Evolutionary conservation across 176 grass and related monocot species (phyloP).

Genomic region (Areca catechu): DNA sequence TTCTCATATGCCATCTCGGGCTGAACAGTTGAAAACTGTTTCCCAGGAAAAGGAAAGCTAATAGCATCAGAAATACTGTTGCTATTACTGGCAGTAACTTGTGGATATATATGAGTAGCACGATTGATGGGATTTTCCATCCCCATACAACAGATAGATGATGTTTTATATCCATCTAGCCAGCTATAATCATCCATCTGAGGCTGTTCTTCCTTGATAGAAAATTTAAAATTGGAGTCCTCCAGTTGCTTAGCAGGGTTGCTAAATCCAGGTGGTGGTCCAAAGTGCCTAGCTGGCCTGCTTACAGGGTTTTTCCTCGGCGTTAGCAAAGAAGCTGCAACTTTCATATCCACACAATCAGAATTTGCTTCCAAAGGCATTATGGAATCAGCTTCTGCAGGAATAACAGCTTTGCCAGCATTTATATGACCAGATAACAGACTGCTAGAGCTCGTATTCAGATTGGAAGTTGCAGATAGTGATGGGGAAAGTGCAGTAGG

Average conservation of each 20-base stretch:
- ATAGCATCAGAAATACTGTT: slow-evolving; percentile 22
- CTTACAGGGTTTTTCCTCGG: slow-evolving; percentile 70
- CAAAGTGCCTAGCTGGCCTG: slow-evolving; percentile 54
- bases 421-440: slow-evolving; percentile 29
- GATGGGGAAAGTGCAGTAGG: slow-evolving; percentile 21
- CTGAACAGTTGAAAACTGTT: slow-evolving; percentile 31
- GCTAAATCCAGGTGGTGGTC: slow-evolving; percentile 80
- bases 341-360: slow-evolving; percentile 28
- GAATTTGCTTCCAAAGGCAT: slow-evolving; percentile 25
- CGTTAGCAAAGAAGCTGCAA: slow-evolving; percentile 28
- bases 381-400: slow-evolving; percentile 44
- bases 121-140: slow-evolving; percentile 22
- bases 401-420: slow-evolving; percentile 28
- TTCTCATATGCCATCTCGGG: slow-evolving; percentile 22
- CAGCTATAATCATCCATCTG: slow-evolving; percentile 64
- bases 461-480: slow-evolving; percentile 26
- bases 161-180: slow-evolving; percentile 48
- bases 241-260: slow-evolving; percentile 42
- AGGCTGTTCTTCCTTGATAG: slow-evolving; percentile 26
- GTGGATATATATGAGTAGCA: slow-evolving; percentile 26
- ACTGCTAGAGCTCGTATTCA: slow-evolving; percentile 4
- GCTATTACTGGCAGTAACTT: slow-evolving; percentile 21
- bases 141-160: slow-evolving; percentile 13
- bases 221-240: slow-evolving; percentile 25
- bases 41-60: slow-evolving; percentile 51